These are phyloP conservation scores for Penicillium ochrochloron DNA, from an alignment of 495 filamentous ascomycete genomes.

Conservation along the genomic window DNA sequence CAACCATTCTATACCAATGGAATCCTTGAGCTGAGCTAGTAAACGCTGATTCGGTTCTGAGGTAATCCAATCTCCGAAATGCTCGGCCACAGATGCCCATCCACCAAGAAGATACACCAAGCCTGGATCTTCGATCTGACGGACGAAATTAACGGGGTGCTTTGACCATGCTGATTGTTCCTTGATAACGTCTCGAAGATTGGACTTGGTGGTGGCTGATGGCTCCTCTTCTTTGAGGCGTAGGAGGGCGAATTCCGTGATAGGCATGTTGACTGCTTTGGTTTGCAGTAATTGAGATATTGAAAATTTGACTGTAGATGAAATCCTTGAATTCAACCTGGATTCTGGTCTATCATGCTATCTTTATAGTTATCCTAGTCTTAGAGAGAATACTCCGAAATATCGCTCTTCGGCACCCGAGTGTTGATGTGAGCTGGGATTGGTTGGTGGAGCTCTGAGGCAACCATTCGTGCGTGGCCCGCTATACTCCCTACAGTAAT, in stretches of 20 bases:
- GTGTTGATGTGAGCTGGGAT: too few species aligned
- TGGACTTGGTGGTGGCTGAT: slow-evolving; percentile 24
- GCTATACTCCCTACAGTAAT: too few species aligned
- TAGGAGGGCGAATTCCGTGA: slow-evolving; percentile 59
- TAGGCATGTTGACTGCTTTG: slow-evolving; percentile 35
- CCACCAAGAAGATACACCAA: slow-evolving; percentile 53
- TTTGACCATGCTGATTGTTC: slow-evolving; percentile 45
- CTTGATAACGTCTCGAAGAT: slow-evolving; percentile 34
- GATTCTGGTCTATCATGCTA: neutral
- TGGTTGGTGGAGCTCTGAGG: too few species aligned
- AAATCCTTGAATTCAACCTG: neutral
- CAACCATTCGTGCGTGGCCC: too few species aligned
- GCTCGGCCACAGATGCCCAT: slow-evolving; percentile 54
- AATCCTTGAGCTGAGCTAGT: slow-evolving; percentile 45
- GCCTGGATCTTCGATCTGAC: slow-evolving; percentile 52
- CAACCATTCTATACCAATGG: slow-evolving; percentile 46
- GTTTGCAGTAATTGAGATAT: neutral
- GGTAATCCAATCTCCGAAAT: slow-evolving; percentile 51
- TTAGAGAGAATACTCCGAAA: too few species aligned
- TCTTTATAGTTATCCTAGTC: too few species aligned
- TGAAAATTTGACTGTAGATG: neutral
- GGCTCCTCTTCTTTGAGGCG: slow-evolving; percentile 29
- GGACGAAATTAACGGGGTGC: slow-evolving; percentile 39
- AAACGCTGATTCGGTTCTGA: slow-evolving; percentile 46
- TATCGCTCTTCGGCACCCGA: too few species aligned